These are phyloP conservation scores for Pseudogymnoascus sp. DNA, from an alignment of 2,329 filamentous ascomycete genomes.

Conservation along the genomic window DNA sequence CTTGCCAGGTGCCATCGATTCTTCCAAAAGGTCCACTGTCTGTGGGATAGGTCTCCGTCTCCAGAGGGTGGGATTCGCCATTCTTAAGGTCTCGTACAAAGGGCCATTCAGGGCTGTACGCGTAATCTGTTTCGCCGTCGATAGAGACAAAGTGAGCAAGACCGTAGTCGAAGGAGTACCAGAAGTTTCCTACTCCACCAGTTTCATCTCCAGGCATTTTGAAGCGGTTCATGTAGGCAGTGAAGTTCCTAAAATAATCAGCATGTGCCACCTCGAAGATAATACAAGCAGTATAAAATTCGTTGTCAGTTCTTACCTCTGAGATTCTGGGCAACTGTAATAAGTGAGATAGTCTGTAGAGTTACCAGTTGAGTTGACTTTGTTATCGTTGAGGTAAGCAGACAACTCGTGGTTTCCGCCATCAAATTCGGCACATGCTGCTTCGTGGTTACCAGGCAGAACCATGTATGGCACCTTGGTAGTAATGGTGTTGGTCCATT, in stretches of 20 bases:
- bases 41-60: constrained; percentile 39
- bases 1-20: constrained; percentile 34
- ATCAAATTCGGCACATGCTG: background rate
- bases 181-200: constrained; percentile 44
- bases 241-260: constrained; percentile 36
- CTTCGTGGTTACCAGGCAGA: constrained; percentile 40
- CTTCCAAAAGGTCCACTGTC: constrained; percentile 43
- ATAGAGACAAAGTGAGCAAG: constrained; percentile 44
- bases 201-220: constrained; percentile 42
- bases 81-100: constrained; percentile 37
- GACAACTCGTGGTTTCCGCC: constrained; percentile 16
- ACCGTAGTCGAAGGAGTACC: constrained; percentile 49
- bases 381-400: constrained; percentile 39
- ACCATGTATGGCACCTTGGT: constrained; percentile 11
- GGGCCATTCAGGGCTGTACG: constrained; percentile 39
- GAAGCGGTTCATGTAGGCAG: constrained; percentile 45
- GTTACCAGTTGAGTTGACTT: constrained; percentile 35
- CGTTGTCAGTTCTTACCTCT: constrained; percentile 30
- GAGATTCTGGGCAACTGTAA: constrained; percentile 45
- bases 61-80: constrained; percentile 34
- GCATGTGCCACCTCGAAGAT: background rate
- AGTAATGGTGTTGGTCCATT: constrained; percentile 35
- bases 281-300: background rate
- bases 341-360: constrained; percentile 36
- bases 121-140: constrained; percentile 43